These are phyloP conservation scores for Botrytis pseudocinerea DNA, from an alignment of 2,329 filamentous ascomycete species.

Conservation along the genomic window DNA sequence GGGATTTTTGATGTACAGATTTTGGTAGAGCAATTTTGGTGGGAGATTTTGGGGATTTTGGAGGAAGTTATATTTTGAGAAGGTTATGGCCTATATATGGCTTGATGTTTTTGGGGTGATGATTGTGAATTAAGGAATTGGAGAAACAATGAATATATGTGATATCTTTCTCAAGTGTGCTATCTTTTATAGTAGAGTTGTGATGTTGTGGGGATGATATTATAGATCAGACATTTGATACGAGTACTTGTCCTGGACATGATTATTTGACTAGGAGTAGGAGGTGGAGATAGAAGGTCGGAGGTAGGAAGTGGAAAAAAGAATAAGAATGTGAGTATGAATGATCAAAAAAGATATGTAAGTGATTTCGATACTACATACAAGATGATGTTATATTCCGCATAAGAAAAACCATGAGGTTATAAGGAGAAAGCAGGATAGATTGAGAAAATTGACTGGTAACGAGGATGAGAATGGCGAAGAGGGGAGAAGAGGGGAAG, in stretches of 20 bases:
- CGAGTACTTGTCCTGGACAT: background rate
- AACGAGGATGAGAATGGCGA: background rate
- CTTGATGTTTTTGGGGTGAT: background rate
- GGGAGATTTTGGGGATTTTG: slow-evolving; percentile 9
- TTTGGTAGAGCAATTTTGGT: background rate
- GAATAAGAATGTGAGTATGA: background rate
- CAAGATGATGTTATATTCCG: fast-evolving
- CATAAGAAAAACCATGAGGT: background rate
- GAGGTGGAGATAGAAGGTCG: no score
- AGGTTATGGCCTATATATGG: background rate
- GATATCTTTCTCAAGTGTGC: no score
- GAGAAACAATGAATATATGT: background rate
- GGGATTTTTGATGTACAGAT: background rate
- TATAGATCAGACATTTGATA: background rate
- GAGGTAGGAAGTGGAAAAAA: background rate
- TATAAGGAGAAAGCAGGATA: no score
- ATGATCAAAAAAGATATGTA: no score
- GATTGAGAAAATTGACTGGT: background rate
- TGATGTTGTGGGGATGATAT: background rate
- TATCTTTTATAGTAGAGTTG: background rate
- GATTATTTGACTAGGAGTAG: background rate
- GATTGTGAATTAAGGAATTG: background rate
- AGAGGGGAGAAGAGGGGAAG: no score
- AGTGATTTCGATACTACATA: background rate
- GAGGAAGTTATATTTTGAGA: background rate